Evolutionary conservation across 495 filamentous ascomycete genomes (phyloP).

Genomic region (Aspergillus sclerotiicarbonarius): DNA sequence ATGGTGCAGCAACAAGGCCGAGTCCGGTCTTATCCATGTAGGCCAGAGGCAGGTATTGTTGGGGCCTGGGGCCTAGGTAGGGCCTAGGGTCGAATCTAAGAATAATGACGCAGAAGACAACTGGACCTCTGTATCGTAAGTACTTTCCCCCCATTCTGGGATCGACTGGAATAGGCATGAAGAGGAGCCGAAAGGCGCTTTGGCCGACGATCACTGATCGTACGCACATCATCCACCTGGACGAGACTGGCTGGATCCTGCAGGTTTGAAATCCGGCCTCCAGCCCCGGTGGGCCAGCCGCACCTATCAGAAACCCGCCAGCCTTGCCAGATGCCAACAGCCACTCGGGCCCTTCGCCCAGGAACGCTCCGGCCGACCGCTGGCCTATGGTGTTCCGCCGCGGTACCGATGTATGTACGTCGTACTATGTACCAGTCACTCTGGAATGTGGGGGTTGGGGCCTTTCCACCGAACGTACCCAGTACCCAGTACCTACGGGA

Average conservation of each 20-base stretch:
- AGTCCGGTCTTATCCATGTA: neutral
- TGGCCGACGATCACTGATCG: slow-evolving; percentile 19
- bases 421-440: slow-evolving; percentile 6
- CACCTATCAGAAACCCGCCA: slow-evolving; percentile 16
- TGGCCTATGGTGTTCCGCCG: neutral
- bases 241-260: slow-evolving; percentile 10
- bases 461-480: too few relatives aligned
- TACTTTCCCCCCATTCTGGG: neutral
- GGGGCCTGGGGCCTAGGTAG: neutral
- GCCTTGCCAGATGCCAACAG: slow-evolving; percentile 16
- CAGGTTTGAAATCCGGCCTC: slow-evolving; percentile 9
- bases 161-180: slow-evolving; percentile 7
- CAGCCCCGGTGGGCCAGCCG: slow-evolving; percentile 8
- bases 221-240: slow-evolving; percentile 29
- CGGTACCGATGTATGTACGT: neutral
- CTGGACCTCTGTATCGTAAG: neutral
- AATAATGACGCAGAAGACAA: neutral
- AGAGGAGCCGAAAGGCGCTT: slow-evolving; percentile 11
- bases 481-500: too few relatives aligned
- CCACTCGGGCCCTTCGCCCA: slow-evolving; percentile 18
- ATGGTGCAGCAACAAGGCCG: neutral
- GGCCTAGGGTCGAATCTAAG: neutral
- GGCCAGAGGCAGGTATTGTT: neutral
- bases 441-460: slow-evolving; percentile 13
- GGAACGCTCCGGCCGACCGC: slow-evolving; percentile 20